Evolutionary conservation across 352 stramenopile genomes (phyloP), one percentile per base, ranked within the genome.

Genomic region (Pythium chondricola): DNA sequence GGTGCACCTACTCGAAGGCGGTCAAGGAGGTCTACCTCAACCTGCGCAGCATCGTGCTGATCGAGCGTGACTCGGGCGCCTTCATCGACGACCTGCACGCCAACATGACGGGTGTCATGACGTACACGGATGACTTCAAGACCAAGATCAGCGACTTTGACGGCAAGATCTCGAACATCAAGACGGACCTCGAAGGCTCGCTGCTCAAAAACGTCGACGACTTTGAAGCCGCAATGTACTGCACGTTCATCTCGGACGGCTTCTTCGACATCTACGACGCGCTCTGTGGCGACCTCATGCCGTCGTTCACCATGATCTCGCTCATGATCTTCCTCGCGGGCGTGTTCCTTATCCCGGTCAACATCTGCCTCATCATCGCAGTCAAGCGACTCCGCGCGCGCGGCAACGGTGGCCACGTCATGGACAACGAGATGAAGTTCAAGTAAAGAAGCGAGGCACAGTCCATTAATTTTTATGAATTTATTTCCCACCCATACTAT

Each of bases 291-390:
- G 56, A 84, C n/a, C 56, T 88, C 36, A 76, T 84, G 62, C 73
- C 76, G 35, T 56, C 73, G 22, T 68, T 88, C 45, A 82, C 71
- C 2, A 85, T 88, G 76, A 82, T 88, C 55, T 73, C 76, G 30
- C 67, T 88, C 58, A 80, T 84, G 71, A 48, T 88, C 17, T 85
- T 85, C 48, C 60, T 88, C 38, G 66, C 65, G 17, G 76, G 69
- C 8, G 40, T 88, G 21, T 85, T 85, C 53, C 61, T 85, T 36
- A 69, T 88, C 47, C 69, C 73, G 1, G 71, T 85, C 43, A 83
- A 76, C 46, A 45, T 85, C 14, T 84, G 73, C 43, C 69, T 88
- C 48, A 83, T 88, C 58, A 82, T 88, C 46, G 69, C 65, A 4
- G 48, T 69, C 44, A 83, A 83, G 61, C 66, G 74, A 2, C 67